Percentiles rank a stretch among this genome's conserved stretches.
Evolutionary conservation across 805 yeast species (phyloP).

Genomic region (Candida easanensis): DNA sequence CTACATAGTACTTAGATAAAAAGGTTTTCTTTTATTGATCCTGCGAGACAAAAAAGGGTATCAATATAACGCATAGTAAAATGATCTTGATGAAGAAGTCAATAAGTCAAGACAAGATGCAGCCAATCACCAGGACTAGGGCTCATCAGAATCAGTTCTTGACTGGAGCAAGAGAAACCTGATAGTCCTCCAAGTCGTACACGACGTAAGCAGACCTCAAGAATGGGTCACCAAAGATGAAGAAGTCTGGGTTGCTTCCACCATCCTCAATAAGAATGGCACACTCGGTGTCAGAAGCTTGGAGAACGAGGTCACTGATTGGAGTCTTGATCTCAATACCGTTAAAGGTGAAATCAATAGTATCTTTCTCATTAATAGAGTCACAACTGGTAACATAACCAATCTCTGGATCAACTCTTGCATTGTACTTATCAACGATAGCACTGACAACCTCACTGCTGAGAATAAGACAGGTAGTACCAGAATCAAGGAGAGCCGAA

Average conservation of each 20-base stretch:
- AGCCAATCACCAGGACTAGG: too few relatives aligned
- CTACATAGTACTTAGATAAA: too few relatives aligned
- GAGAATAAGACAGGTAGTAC: slow-evolving; percentile 49
- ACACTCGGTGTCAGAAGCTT: slow-evolving; percentile 1
- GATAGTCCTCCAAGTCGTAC: slow-evolving; percentile 55
- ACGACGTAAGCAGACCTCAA: slow-evolving; percentile 65
- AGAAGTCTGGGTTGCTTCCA: slow-evolving; percentile 19
- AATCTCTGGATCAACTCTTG: slow-evolving; percentile 27
- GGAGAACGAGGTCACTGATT: slow-evolving; percentile 1
- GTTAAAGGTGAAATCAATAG: slow-evolving; percentile 4
- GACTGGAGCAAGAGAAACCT: slow-evolving; percentile 4
- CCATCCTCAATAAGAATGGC: slow-evolving; percentile 16
- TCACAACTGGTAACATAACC: slow-evolving; percentile 7
- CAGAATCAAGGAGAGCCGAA: slow-evolving; percentile 51
- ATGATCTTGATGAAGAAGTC: too few relatives aligned
- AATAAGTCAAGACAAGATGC: too few relatives aligned
- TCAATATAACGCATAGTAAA: too few relatives aligned
- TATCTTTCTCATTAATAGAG: neutral
- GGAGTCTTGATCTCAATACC: slow-evolving; percentile 4
- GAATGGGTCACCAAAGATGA: slow-evolving; percentile 66
- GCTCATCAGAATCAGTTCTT: slow-evolving; percentile 2
- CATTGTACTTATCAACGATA: slow-evolving; percentile 29
- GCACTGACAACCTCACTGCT: slow-evolving; percentile 32
- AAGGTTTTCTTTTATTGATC: too few relatives aligned
- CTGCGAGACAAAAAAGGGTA: too few relatives aligned